A percentile compares a stretch with the other conserved stretches of the same genome.
These are phyloP conservation scores for Aspergillus candidus DNA, from an alignment of 2,329 filamentous ascomycete genomes.

Conservation along the genomic window DNA sequence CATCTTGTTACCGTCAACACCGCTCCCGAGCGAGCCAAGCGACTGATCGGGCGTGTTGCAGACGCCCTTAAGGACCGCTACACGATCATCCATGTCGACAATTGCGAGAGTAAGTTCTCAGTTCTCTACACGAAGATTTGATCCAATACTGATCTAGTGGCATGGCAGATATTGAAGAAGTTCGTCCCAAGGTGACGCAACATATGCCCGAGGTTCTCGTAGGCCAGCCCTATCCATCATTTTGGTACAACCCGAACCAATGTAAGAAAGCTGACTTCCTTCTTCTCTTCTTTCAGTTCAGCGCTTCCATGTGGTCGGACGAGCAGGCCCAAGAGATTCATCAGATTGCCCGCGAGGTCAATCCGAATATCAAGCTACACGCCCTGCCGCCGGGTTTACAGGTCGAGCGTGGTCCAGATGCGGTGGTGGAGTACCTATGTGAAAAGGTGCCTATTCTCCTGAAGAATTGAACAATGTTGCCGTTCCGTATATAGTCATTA, in stretches of 20 bases:
- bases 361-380: slow-evolving; percentile 37
- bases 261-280: not conserved
- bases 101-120: slow-evolving; percentile 52
- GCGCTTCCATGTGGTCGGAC: slow-evolving; percentile 54
- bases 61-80: slow-evolving; percentile 59
- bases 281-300: slow-evolving; percentile 44
- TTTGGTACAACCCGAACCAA: not conserved
- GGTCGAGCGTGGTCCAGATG: slow-evolving; percentile 38
- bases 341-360: slow-evolving; percentile 30
- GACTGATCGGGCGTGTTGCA: slow-evolving; percentile 55
- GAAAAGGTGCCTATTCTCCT: slow-evolving; percentile 37
- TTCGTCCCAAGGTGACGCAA: slow-evolving; percentile 48
- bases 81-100: slow-evolving; percentile 57
- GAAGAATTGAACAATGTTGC: slow-evolving; percentile 20
- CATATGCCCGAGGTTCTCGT: slow-evolving; percentile 52
- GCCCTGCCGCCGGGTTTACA: slow-evolving; percentile 39
- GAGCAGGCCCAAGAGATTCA: slow-evolving; percentile 36
- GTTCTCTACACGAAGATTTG: not conserved
- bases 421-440: slow-evolving; percentile 37
- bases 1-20: slow-evolving; percentile 63
- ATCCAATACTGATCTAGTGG: slow-evolving; percentile 3
- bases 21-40: slow-evolving; percentile 58
- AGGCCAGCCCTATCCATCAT: slow-evolving; percentile 15
- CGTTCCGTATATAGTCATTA: not conserved
- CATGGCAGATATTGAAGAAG: slow-evolving; percentile 46